Evolutionary conservation across 495 filamentous ascomycete genomes (phyloP), one percentile per base, ranked within the genome.

Genomic region (Hypoxylon fuscum): DNA sequence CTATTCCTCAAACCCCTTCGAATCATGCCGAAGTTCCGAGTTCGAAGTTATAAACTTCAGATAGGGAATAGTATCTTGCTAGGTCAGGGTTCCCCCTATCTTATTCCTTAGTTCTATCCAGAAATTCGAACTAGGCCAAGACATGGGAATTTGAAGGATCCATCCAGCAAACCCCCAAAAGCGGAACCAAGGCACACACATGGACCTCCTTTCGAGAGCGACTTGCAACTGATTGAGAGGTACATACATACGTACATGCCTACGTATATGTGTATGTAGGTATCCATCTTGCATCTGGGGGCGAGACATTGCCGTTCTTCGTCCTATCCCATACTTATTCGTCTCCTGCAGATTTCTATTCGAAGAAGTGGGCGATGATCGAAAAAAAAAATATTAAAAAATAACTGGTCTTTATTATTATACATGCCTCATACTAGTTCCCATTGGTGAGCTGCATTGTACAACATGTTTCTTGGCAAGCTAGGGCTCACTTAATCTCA

Each of bases 91-190:
- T 41, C 45, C 51, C 56, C 62, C 51, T 66, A 53, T 58, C 52
- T 66, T 29, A 15, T 46, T 66, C 38, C 35, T 40, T 37, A 56
- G 42, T 42, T 48, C 23, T 62, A 31, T 37, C 23, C 41, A 41
- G 41, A 12, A 48, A 48, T 35, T 57, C 42, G 42, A 59, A 59
- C 49, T 65, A 27, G 52, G 52, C 52, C 41, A 66, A 66, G 62
- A 61, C 56, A 61, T 66, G 55, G 44, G 55, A 59, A 56, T 57
- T n/a, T 50, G 62, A 61, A 61, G 62, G 62, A 61, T 64, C 53
- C 46, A 59, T 62, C 52, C 47, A 66, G 55, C 44, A 61, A 48
- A 52, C 43, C 54, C 66, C 47, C 62, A 43, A 62, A 53, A 44
- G 58, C 57, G 57, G 52, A 66, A 62, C 62, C 56, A 53, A 38